Evolutionary conservation across 169 alveolate species (phyloP).

Genomic region (Cryptosporidium parvum): DNA sequence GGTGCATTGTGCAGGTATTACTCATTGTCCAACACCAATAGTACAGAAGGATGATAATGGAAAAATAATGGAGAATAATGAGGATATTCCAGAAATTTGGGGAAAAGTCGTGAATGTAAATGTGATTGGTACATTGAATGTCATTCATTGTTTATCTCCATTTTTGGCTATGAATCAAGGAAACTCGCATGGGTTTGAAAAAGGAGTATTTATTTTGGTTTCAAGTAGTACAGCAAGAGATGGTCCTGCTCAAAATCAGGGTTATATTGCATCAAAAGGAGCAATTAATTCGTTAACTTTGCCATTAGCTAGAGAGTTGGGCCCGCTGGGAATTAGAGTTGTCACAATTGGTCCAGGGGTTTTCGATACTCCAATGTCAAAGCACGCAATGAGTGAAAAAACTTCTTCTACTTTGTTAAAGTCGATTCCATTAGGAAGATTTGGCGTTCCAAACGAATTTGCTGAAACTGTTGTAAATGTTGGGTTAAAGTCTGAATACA

Average conservation of each 20-base stretch:
- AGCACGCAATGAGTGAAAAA: slow-evolving; percentile 77
- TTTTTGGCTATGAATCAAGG: slow-evolving; percentile 32
- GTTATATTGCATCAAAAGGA: slow-evolving; percentile 63
- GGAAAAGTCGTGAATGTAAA: slow-evolving; percentile 43
- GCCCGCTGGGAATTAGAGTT: slow-evolving; percentile 85
- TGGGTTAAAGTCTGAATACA: slow-evolving; percentile 79
- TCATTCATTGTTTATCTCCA: slow-evolving; percentile 56
- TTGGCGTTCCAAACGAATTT: slow-evolving; percentile 84
- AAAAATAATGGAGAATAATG: slow-evolving; percentile 48
- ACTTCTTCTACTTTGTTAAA: slow-evolving; percentile 69
- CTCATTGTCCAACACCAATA: slow-evolving; percentile 70
- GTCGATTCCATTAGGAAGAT: slow-evolving; percentile 84
- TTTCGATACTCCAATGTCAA: slow-evolving; percentile 84
- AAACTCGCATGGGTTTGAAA: slow-evolving; percentile 43
- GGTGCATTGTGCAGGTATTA: slow-evolving; percentile 71
- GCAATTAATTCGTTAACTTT: slow-evolving; percentile 62
- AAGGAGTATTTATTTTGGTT: slow-evolving; percentile 51
- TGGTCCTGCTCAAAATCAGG: slow-evolving; percentile 61
- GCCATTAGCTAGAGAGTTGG: slow-evolving; percentile 89
- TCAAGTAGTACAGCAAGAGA: slow-evolving; percentile 73
- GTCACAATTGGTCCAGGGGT: slow-evolving; percentile 86
- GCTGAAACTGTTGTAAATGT: slow-evolving; percentile 80
- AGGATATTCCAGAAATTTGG: slow-evolving; percentile 72
- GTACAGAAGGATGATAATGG: slow-evolving; percentile 55
- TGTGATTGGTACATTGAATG: slow-evolving; percentile 45